These are phyloP conservation scores for Bipolaris sorokiniana DNA, from an alignment of 2,329 filamentous ascomycete species.

Conservation along the genomic window DNA sequence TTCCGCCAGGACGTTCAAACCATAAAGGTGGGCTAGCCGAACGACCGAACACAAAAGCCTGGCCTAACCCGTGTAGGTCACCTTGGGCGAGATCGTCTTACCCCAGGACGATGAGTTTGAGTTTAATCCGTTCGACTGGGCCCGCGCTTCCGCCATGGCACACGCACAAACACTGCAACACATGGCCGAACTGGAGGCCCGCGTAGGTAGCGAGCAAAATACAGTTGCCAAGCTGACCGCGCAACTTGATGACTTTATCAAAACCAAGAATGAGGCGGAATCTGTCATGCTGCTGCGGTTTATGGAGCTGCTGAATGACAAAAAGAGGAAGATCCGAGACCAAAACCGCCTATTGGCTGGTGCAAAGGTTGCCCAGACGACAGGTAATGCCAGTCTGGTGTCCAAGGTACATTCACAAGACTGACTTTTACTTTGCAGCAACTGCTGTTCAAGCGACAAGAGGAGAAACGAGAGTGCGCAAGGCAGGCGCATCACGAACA, in stretches of 20 bases:
- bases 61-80: constrained; percentile 42
- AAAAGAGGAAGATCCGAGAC: constrained; percentile 79
- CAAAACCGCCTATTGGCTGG: constrained; percentile 68
- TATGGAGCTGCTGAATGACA: constrained; percentile 73
- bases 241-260: constrained; percentile 70
- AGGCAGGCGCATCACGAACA: constrained; percentile 41
- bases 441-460: constrained; percentile 36
- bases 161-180: constrained; percentile 55
- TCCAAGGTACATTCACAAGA: not conserved
- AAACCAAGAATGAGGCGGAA: constrained; percentile 71
- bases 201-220: constrained; percentile 59
- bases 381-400: constrained; percentile 29
- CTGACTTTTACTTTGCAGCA: constrained; percentile 22
- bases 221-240: constrained; percentile 64
- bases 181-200: constrained; percentile 52
- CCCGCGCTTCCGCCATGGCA: constrained; percentile 62
- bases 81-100: constrained; percentile 70
- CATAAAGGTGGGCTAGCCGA: constrained; percentile 64
- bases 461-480: constrained; percentile 35
- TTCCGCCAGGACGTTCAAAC: constrained; percentile 67
- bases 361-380: constrained; percentile 55
- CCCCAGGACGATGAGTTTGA: constrained; percentile 62
- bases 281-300: constrained; percentile 72
- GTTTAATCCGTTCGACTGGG: constrained; percentile 74
- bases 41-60: not conserved